These are phyloP conservation scores for Collybia sordida DNA, from an alignment of 768 basidiomycete genomes.

Conservation along the genomic window DNA sequence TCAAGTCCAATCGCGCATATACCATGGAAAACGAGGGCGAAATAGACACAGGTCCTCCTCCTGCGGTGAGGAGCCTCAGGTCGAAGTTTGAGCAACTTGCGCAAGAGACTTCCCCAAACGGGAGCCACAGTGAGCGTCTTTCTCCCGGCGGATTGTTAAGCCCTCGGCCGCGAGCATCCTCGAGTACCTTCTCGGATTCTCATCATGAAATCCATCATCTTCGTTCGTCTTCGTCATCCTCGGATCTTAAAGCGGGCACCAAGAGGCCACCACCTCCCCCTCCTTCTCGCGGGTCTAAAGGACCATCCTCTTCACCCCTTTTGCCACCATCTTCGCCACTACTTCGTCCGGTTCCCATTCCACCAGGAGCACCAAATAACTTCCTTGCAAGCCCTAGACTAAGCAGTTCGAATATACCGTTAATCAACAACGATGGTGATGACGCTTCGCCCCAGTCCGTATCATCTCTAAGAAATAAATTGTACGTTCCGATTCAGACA, in stretches of 20 bases:
- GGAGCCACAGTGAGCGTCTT: conserved; percentile 17
- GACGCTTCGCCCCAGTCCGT: conserved; percentile 28
- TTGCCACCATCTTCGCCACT: conserved; percentile 48
- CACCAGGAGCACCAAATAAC: conserved; percentile 15
- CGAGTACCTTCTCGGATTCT: conserved; percentile 28
- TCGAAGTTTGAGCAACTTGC: conserved; percentile 74
- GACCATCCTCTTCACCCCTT: conserved; percentile 31
- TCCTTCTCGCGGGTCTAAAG: conserved; percentile 38
- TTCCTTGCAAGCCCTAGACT: conserved; percentile 11
- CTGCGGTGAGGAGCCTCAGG: conserved; percentile 67
- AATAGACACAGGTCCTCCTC: conserved; percentile 54
- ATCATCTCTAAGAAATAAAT: conserved; percentile 42
- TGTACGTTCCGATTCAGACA: conserved; percentile 39
- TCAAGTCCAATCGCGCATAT: not conserved
- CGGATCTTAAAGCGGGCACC: conserved; percentile 45
- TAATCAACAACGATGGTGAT: conserved; percentile 6
- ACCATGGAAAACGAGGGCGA: conserved; percentile 16
- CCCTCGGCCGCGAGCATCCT: conserved; percentile 40
- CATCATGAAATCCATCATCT: conserved; percentile 29
- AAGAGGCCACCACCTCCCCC: conserved; percentile 63
- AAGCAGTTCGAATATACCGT: conserved; percentile 10
- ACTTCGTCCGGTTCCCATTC: conserved; percentile 49
- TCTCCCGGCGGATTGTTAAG: conserved; percentile 23
- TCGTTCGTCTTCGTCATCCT: conserved; percentile 50
- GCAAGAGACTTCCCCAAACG: conserved; percentile 12